Base-by-base conservation (phyloP, 1,284 basidiomycete species). In the Hortiboletus rubellus region DNA sequence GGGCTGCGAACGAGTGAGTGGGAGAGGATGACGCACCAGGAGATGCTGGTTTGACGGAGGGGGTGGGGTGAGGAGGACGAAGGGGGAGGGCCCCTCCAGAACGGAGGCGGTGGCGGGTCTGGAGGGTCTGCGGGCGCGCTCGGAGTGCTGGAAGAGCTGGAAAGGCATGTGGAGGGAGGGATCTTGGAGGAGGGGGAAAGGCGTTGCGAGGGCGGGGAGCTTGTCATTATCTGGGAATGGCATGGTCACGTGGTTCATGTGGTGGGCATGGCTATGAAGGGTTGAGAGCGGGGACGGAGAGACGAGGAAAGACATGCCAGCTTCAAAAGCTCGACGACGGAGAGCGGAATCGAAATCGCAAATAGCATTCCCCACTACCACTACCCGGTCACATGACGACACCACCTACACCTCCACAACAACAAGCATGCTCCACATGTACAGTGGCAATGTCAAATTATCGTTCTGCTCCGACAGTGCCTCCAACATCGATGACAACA, bases 391-490 rank as follows among this genome's bases (percentile, higher is more conserved):
- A 67, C 68, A 57, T 69, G 68, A 70, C 53, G 24, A 41, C 18
- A 24, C 18, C 37, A 30, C 12, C 60, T 65, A 65, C 55, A 60
- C 57, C 43, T 55, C 69, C 15, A 75, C 78, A 45, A 89, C 72
- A 45, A 83, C 84, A 46, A 89, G 73, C 78, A 88, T 79, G 71
- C 85, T 86, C 92, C 93, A 96, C 76, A 92, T 86, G 71, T 90
- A 96, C 73, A 96, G 76, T 24, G 94, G 94, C 58, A 96, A 75
- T 36, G 92, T 92, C 63, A 98, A 79, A 72, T 98, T 98, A 74
- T 98, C 95, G 74, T 98, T 97, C 74, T 98, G 95, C 67, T 89
- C 87, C 22, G 91, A 92, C 55, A 94, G 76, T 17, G 92, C 95
- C 74, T 98, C 95, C 63, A 97, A 79, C 51, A 92, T 71, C 3